Evolutionary conservation across 2,329 filamentous ascomycete genomes (phyloP).

Genomic region (Grosmannia serpens): DNA sequence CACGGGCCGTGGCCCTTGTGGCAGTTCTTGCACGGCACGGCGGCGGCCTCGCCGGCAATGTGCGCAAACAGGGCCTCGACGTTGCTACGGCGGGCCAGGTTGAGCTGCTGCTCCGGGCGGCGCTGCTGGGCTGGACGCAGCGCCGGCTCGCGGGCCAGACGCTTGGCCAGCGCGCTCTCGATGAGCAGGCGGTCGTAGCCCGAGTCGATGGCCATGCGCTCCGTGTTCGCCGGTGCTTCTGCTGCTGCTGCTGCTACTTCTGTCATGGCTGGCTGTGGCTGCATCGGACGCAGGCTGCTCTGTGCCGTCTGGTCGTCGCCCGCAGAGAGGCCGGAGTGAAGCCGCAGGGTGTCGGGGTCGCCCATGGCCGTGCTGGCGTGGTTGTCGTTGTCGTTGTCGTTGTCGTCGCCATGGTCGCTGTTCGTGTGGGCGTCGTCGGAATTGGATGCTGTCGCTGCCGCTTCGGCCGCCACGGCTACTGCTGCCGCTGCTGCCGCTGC

Average conservation of each 20-base stretch:
- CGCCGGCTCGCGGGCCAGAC: slow-evolving; percentile 36
- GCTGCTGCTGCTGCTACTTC: not conserved
- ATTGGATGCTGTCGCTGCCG: not conserved
- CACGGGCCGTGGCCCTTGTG: slow-evolving; percentile 49
- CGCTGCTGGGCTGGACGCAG: slow-evolving; percentile 40
- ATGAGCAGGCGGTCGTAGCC: slow-evolving; percentile 36
- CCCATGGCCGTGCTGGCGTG: not conserved
- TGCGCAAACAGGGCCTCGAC: slow-evolving; percentile 48
- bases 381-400: not conserved
- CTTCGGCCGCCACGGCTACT: not conserved
- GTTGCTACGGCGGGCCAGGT: slow-evolving; percentile 46
- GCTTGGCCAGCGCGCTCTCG: slow-evolving; percentile 43
- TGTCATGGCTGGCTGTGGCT: slow-evolving; percentile 1
- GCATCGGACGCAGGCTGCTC: not conserved
- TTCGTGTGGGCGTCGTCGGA: not conserved
- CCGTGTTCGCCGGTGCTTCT: slow-evolving; percentile 24
- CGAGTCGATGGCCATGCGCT: slow-evolving; percentile 32
- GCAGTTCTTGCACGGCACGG: slow-evolving; percentile 46
- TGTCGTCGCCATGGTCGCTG: not conserved
- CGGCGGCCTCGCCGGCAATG: slow-evolving; percentile 37
- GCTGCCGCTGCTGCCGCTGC: slow-evolving; percentile 4
- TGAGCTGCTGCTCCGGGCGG: slow-evolving; percentile 40
- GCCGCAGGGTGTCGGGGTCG: not conserved
- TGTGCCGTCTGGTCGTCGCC: not conserved
- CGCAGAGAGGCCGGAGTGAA: not conserved